Percentiles rank a stretch among this genome's conserved stretches.
These are phyloP conservation scores for Auxenochlorella protothecoides DNA, from an alignment of 139 green algal genomes.

Conservation along the genomic window DNA sequence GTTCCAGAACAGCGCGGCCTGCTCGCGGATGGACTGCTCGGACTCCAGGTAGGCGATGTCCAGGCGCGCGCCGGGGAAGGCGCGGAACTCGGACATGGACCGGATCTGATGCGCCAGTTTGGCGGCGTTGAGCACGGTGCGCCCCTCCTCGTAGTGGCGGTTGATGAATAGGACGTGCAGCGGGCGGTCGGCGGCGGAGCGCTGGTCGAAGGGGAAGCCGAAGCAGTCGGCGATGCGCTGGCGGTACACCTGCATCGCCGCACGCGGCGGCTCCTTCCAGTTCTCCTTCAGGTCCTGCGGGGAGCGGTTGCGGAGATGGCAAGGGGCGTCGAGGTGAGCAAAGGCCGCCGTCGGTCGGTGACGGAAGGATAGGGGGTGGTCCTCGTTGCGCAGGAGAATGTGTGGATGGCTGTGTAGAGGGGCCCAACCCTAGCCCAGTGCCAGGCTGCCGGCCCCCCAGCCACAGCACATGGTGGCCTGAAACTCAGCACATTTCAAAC, in stretches of 20 bases:
- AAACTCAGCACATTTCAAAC: no score
- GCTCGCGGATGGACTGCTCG: not conserved
- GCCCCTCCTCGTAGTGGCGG: conserved; percentile 7
- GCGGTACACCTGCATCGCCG: not conserved
- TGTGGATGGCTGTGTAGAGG: no score
- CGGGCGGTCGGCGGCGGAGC: not conserved
- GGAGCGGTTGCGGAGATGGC: no score
- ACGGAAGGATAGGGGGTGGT: no score
- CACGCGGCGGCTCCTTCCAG: not conserved
- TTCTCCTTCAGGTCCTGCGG: conserved; percentile 1
- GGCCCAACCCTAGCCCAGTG: no score
- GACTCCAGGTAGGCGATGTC: not conserved
- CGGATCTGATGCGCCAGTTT: not conserved
- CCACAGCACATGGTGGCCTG: no score
- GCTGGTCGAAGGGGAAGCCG: conserved; percentile 1
- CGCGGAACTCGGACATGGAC: not conserved
- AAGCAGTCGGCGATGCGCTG: conserved; percentile 2
- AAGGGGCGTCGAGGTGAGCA: no score
- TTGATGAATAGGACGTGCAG: conserved; percentile 6
- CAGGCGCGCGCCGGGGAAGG: not conserved
- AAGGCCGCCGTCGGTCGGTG: no score
- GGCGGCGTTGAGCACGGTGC: conserved; percentile 2
- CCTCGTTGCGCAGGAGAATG: no score
- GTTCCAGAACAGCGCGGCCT: conserved; percentile 7
- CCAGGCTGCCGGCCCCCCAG: no score